Evolutionary conservation across 2,329 filamentous ascomycete species (phyloP).

Genomic region (Colletotrichum sublineola): DNA sequence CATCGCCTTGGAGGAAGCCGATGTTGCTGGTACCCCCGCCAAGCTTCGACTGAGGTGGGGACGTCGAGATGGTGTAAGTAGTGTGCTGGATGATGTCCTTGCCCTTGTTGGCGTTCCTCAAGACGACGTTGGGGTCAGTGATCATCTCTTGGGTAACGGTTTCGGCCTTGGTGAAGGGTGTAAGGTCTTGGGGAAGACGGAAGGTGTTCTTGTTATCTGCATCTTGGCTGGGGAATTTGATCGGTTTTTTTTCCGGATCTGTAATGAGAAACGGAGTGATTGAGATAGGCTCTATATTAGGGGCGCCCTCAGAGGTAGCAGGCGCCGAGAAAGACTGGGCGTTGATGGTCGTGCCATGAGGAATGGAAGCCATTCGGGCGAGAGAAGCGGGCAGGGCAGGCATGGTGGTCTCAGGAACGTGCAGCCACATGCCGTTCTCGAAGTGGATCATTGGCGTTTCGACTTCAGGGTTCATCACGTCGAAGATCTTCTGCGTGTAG

Average conservation of each 20-base stretch:
- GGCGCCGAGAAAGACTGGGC: constrained; percentile 50
- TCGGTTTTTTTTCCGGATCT: neutral
- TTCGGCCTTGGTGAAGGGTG: constrained; percentile 45
- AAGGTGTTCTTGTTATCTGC: constrained; percentile 34
- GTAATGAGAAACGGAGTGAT: constrained; percentile 48
- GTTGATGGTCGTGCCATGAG: constrained; percentile 60
- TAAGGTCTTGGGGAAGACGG: constrained; percentile 50
- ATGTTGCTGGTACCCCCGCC: constrained; percentile 52
- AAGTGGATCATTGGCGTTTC: constrained; percentile 54
- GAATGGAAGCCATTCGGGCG: constrained; percentile 57
- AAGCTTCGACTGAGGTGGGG: constrained; percentile 20
- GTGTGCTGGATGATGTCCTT: constrained; percentile 50
- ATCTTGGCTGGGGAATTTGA: constrained; percentile 4
- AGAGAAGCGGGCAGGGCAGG: constrained; percentile 46
- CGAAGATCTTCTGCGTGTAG: constrained; percentile 53
- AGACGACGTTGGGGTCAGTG: constrained; percentile 48
- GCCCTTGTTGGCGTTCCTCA: constrained; percentile 48
- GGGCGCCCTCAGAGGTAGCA: constrained; percentile 39
- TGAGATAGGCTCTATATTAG: constrained; percentile 41
- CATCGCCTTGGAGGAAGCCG: constrained; percentile 47
- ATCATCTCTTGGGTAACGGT: constrained; percentile 53
- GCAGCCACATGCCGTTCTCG: constrained; percentile 57
- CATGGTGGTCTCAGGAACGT: constrained; percentile 49
- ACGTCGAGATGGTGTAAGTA: constrained; percentile 50
- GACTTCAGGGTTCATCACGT: constrained; percentile 48